These are phyloP conservation scores for Penicillium sp. DNA, from an alignment of 2,329 filamentous ascomycete genomes.

Conservation along the genomic window DNA sequence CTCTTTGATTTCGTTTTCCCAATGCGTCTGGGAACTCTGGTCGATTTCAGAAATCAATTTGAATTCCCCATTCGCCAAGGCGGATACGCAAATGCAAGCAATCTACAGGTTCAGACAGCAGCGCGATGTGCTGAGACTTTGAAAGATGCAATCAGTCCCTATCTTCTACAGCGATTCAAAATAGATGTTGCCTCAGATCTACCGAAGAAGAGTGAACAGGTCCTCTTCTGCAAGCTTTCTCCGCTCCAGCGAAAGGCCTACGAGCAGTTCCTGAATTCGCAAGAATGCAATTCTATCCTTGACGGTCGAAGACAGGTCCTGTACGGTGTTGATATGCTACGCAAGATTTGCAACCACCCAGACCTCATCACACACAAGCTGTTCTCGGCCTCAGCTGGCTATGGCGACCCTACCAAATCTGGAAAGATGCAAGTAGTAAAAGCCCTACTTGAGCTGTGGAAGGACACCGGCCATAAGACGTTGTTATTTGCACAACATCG, in stretches of 20 bases:
- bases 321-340: slow-evolving; percentile 83
- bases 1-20: slow-evolving; percentile 97
- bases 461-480: slow-evolving; percentile 86
- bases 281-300: slow-evolving; percentile 80
- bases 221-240: slow-evolving; percentile 92
- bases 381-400: slow-evolving; percentile 58
- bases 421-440: slow-evolving; percentile 97
- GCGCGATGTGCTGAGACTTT: slow-evolving; percentile 90
- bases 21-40: slow-evolving; percentile 86
- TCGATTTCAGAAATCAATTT: slow-evolving; percentile 86
- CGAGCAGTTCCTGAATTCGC: slow-evolving; percentile 72
- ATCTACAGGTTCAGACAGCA: slow-evolving; percentile 89
- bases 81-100: slow-evolving; percentile 92
- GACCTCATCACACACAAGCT: slow-evolving; percentile 72
- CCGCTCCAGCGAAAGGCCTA: slow-evolving; percentile 75
- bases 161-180: slow-evolving; percentile 87
- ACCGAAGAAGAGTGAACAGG: slow-evolving; percentile 92
- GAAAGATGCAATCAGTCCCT: slow-evolving; percentile 90
- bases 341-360: slow-evolving; percentile 97
- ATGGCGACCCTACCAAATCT: slow-evolving; percentile 73
- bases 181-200: slow-evolving; percentile 89
- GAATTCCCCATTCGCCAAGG: slow-evolving; percentile 91
- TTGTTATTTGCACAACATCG: slow-evolving; percentile 88
- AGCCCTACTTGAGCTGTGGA: slow-evolving; percentile 82
- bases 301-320: slow-evolving; percentile 72